Conservation (phyloP, 2,329 filamentous ascomycete species). For the Scytalidium lignicola region DNA sequence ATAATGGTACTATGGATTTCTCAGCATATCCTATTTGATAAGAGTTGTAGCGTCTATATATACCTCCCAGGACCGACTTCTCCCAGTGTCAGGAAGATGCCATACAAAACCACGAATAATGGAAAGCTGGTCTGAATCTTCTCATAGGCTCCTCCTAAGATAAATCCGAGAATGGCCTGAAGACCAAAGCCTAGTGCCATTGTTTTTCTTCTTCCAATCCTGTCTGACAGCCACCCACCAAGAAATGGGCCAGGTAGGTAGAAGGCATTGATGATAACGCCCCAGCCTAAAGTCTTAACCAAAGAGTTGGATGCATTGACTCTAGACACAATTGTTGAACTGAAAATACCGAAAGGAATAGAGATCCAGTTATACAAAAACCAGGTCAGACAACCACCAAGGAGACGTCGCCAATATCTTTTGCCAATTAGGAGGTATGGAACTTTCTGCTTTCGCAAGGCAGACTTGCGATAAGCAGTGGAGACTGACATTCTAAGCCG, state of each 20-base stretch:
- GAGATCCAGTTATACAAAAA: constrained; percentile 49
- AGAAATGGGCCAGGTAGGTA: constrained; percentile 45
- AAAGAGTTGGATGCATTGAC: constrained; percentile 31
- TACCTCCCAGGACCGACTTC: constrained; percentile 46
- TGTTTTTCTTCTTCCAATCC: constrained; percentile 42
- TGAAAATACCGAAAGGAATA: too few relatives aligned
- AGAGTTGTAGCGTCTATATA: too few relatives aligned
- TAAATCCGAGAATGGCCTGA: constrained; percentile 46
- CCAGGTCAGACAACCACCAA: constrained; percentile 47
- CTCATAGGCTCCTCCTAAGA: constrained; percentile 44
- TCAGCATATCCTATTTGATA: constrained; percentile 48
- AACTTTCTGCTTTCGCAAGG: constrained; percentile 46
- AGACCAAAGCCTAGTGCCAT: constrained; percentile 47
- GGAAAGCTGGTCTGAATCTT: constrained; percentile 43
- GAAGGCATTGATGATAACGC: constrained; percentile 39
- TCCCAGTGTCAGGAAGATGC: constrained; percentile 43
- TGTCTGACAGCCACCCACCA: constrained; percentile 42
- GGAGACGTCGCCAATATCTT: constrained; percentile 50
- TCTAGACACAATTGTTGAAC: constrained; percentile 36
- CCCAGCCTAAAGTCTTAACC: constrained; percentile 43
- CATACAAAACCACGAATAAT: constrained; percentile 47
- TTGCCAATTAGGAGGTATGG: constrained; percentile 44
- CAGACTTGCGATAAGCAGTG: constrained; percentile 44
- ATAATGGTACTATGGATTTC: too few relatives aligned
- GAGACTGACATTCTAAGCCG: constrained; percentile 48